Percentiles rank a stretch among this genome's conserved stretches.
Conservation (phyloP, 495 filamentous ascomycete genomes). For the Penicillium salamii region DNA sequence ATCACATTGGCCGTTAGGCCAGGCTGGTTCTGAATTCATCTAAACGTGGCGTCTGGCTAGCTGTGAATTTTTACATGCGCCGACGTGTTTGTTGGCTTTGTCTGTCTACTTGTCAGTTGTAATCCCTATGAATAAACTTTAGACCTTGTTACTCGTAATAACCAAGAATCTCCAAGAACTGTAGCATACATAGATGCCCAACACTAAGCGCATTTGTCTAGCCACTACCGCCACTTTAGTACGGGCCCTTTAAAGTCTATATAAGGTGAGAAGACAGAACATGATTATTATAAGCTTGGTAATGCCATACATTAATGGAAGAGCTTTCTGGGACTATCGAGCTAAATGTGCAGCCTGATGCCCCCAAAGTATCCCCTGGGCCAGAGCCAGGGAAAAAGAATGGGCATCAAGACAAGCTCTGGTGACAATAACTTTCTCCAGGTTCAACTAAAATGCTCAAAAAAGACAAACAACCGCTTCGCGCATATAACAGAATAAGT, state of each 20-base stretch:
- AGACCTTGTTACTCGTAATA: too few relatives aligned
- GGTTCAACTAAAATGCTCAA: constrained; percentile 19
- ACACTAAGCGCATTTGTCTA: too few relatives aligned
- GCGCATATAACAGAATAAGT: constrained; percentile 26
- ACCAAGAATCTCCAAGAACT: too few relatives aligned
- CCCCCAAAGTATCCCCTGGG: constrained; percentile 7
- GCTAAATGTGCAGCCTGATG: constrained; percentile 19
- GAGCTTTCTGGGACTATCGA: constrained; percentile 18
- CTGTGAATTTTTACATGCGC: not conserved
- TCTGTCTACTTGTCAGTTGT: not conserved
- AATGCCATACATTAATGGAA: constrained; percentile 26
- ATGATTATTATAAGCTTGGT: too few relatives aligned
- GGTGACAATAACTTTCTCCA: constrained; percentile 12
- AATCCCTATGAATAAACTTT: too few relatives aligned
- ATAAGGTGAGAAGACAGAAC: too few relatives aligned
- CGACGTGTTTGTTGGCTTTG: not conserved
- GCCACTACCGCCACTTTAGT: too few relatives aligned
- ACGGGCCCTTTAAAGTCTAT: too few relatives aligned
- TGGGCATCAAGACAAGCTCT: constrained; percentile 13
- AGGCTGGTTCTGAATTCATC: not conserved
- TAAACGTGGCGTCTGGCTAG: not conserved
- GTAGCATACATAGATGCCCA: too few relatives aligned
- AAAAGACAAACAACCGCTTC: constrained; percentile 23
- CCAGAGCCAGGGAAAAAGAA: constrained; percentile 2
- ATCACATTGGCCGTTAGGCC: not conserved